Conservation (phyloP, 306 rosid species). For the Castanea crenata region DNA sequence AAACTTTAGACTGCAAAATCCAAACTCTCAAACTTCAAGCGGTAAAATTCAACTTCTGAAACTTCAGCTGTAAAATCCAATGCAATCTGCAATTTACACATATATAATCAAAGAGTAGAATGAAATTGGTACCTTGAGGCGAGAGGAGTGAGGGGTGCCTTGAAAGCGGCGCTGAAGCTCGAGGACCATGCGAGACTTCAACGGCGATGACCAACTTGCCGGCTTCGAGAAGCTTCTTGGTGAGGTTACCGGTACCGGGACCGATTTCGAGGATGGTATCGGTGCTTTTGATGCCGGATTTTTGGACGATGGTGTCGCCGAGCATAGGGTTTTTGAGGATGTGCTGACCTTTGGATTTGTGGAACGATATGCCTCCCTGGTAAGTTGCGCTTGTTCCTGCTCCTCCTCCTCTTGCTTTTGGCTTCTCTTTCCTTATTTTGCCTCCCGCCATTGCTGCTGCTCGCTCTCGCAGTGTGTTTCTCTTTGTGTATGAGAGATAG, state of each 20-base stretch:
- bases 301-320: constrained; percentile 51
- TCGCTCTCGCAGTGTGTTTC: background rate
- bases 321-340: constrained; percentile 51
- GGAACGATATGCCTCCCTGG: constrained; percentile 59
- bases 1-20: no score
- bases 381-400: constrained; percentile 34
- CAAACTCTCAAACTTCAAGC: no score
- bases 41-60: no score
- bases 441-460: constrained; percentile 51
- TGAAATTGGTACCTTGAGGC: constrained; percentile 50
- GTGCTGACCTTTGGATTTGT: constrained; percentile 63
- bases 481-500: no score
- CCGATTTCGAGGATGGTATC: constrained; percentile 58
- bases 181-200: constrained; percentile 89
- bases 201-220: constrained; percentile 81
- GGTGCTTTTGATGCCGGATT: constrained; percentile 52
- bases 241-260: constrained; percentile 63
- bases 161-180: constrained; percentile 78
- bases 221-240: constrained; percentile 59
- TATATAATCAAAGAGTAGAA: no score
- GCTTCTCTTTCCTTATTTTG: constrained; percentile 47
- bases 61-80: no score
- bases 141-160: constrained; percentile 62
- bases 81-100: no score
- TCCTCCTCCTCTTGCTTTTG: background rate